Percentiles rank a stretch among this genome's conserved stretches.
phyloP scores from a whole-genome alignment of 1,284 basidiomycete species.

The Rhodotorula sp. region DNA sequence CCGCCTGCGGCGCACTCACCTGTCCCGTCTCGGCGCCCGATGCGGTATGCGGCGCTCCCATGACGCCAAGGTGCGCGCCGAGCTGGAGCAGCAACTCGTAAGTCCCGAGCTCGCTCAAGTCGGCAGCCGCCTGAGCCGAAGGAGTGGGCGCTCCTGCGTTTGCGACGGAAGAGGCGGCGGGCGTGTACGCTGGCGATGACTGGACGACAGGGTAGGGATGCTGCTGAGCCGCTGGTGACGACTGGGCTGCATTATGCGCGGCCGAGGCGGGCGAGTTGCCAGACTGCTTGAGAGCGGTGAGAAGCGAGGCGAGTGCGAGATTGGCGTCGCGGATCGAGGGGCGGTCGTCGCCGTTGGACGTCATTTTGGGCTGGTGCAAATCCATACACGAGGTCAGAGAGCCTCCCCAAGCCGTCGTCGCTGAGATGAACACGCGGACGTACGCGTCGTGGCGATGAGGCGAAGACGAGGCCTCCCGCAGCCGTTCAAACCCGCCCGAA shows the following conservation, averaged over 20 bases:
- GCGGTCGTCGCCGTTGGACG: not conserved
- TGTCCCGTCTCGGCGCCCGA: not conserved
- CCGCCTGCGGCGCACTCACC: not conserved
- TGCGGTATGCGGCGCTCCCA: not conserved
- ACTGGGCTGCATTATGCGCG: not conserved
- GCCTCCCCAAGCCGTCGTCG: not conserved
- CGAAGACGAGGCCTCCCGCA: too few relatives aligned
- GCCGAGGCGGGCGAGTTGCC: not conserved
- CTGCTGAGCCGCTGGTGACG: not conserved
- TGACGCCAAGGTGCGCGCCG: not conserved
- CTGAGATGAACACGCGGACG: not conserved
- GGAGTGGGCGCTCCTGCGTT: not conserved
- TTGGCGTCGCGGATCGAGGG: constrained; percentile 1
- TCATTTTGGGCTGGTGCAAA: not conserved
- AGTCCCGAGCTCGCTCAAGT: constrained; percentile 7
- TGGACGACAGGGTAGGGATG: not conserved
- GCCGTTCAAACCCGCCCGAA: too few relatives aligned
- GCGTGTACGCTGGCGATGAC: constrained; percentile 1
- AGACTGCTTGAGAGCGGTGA: constrained; percentile 4
- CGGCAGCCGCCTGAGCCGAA: not conserved
- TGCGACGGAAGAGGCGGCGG: not conserved
- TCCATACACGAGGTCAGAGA: not conserved
- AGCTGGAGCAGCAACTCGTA: constrained; percentile 5
- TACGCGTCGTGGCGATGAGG: not conserved
- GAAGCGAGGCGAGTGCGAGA: constrained; percentile 9